A percentile compares a stretch with the other conserved stretches of the same genome.
phyloP scores from a whole-genome alignment of 495 filamentous ascomycete species.

The Pyronema domesticum region DNA sequence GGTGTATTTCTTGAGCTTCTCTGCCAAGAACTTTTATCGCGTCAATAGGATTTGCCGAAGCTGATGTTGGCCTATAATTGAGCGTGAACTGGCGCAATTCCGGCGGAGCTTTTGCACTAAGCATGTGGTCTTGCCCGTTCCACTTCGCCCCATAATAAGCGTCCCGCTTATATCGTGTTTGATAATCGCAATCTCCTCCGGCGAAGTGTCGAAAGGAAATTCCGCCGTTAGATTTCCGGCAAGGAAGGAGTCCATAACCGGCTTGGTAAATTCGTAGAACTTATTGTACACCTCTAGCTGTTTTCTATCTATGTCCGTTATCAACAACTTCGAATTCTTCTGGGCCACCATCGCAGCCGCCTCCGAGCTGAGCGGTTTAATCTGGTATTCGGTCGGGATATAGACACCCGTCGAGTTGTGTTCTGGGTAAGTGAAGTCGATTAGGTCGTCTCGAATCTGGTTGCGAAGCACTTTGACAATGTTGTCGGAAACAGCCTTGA shows the following conservation, averaged over 20 bases:
- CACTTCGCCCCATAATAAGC: constrained; percentile 31
- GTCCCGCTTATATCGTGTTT: constrained; percentile 23
- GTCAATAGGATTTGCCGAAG: constrained; percentile 31
- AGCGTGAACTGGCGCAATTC: constrained; percentile 17
- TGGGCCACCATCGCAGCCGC: neutral
- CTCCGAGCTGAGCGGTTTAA: neutral
- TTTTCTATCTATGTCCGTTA: constrained; percentile 3
- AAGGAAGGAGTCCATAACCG: constrained; percentile 21
- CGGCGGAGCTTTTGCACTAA: constrained; percentile 28
- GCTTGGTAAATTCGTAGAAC: constrained; percentile 28
- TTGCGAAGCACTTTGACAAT: neutral
- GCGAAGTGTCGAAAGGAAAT: constrained; percentile 29
- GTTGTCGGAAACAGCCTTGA: neutral
- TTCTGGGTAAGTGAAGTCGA: neutral
- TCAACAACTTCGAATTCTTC: neutral
- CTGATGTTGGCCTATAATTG: neutral
- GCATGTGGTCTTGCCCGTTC: constrained; percentile 33
- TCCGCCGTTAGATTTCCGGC: constrained; percentile 10
- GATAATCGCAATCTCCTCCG: constrained; percentile 26
- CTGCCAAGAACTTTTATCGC: constrained; percentile 25
- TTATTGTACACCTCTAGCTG: constrained; percentile 10
- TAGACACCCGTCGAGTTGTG: neutral
- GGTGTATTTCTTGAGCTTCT: constrained; percentile 25
- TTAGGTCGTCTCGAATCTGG: neutral
- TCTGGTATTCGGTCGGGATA: constrained; percentile 6